Evolutionary conservation across 305 asterid species (phyloP).

Genomic region (Solanum chacoense): DNA sequence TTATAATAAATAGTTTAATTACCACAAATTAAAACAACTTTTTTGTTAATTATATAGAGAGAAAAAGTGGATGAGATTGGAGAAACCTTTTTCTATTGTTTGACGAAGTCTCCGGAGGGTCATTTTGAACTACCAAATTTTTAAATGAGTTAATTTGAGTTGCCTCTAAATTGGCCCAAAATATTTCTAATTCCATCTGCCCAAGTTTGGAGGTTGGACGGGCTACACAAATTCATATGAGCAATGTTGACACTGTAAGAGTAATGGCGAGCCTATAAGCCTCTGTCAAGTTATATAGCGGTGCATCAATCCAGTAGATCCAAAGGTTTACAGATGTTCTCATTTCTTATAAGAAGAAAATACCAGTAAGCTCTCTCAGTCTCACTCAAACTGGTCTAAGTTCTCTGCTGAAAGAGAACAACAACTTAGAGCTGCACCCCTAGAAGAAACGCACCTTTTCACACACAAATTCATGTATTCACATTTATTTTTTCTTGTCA

Average conservation of each 20-base stretch:
- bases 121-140: not conserved
- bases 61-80: not conserved
- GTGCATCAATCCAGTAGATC: not conserved
- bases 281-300: not conserved
- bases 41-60: not conserved
- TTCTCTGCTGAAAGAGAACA: not conserved
- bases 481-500: not conserved
- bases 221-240: not conserved
- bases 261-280: not conserved
- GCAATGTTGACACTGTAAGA: not conserved
- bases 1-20: not conserved
- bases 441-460: not conserved
- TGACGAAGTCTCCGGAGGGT: not conserved
- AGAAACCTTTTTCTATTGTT: not conserved
- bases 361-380: not conserved
- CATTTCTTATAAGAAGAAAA: not conserved
- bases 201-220: not conserved
- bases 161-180: not conserved
- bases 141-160: not conserved
- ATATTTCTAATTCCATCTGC: not conserved
- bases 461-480: not conserved
- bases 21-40: not conserved
- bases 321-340: not conserved
- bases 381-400: not conserved
- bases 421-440: not conserved